Conservation (phyloP, 441 rosid species). For the Lagerstroemia fauriei region DNA sequence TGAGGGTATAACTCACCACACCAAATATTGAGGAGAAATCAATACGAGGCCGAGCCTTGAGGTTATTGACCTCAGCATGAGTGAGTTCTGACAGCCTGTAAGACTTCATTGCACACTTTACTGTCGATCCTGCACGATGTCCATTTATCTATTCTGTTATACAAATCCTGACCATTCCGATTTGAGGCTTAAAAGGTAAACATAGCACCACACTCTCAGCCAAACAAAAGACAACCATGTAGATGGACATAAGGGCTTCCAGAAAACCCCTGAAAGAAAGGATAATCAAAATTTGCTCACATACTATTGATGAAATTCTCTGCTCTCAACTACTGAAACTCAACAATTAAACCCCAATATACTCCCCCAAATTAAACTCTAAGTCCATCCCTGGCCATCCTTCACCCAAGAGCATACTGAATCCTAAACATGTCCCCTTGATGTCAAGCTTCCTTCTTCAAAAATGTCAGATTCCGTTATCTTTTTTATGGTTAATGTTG, state of each 20-base stretch:
- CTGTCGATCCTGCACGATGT: conserved; percentile 15
- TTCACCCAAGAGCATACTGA: neutral
- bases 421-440: neutral
- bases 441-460: neutral
- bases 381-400: neutral
- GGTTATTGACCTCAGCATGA: conserved; percentile 50
- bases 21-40: conserved; percentile 75
- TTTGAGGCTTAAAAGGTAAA: neutral
- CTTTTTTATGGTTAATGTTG: neutral
- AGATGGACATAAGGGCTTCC: neutral
- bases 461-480: neutral
- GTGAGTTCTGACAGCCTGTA: conserved; percentile 68
- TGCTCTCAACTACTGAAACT: no score
- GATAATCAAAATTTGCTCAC: no score
- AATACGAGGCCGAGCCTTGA: conserved; percentile 85
- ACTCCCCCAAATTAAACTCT: neutral
- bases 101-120: conserved; percentile 74
- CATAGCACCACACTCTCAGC: neutral
- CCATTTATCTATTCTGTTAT: neutral
- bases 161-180: neutral
- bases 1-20: conserved; percentile 40
- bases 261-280: neutral
- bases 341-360: no score
- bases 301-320: no score
- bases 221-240: neutral